Evolutionary conservation across 306 rosid species (phyloP).

Genomic region (Cucumis sativus): Cucumber_9930_V3 NC_026658.2:22508501-22509000

Average conservation of each 20-base stretch:
- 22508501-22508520: constrained; percentile 92
- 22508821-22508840: constrained; percentile 30
- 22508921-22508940: constrained; percentile 20
- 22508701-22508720: constrained; percentile 12
- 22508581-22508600: constrained; percentile 96
- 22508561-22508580: constrained; percentile 89
- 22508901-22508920: constrained; percentile 12
- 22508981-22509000: constrained; percentile 54
- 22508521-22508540: constrained; percentile 95
- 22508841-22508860: constrained; percentile 24
- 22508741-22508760: constrained; percentile 75
- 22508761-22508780: constrained; percentile 49
- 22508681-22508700: constrained; percentile 10
- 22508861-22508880: constrained; percentile 56
- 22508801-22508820: constrained; percentile 34
- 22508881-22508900: constrained; percentile 18
- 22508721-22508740: constrained; percentile 41
- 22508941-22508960: constrained; percentile 35
- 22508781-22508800: constrained; percentile 75
- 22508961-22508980: constrained; percentile 47
- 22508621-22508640: constrained; percentile 76
- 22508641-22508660: constrained; percentile 16
- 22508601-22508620: constrained; percentile 93
- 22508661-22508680: constrained; percentile 42
- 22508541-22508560: constrained; percentile 79